A percentile compares a stretch with the other conserved stretches of the same genome.
Conservation (phyloP, 2,329 filamentous ascomycete genomes). For the Paraphoma chrysanthemicola region DNA sequence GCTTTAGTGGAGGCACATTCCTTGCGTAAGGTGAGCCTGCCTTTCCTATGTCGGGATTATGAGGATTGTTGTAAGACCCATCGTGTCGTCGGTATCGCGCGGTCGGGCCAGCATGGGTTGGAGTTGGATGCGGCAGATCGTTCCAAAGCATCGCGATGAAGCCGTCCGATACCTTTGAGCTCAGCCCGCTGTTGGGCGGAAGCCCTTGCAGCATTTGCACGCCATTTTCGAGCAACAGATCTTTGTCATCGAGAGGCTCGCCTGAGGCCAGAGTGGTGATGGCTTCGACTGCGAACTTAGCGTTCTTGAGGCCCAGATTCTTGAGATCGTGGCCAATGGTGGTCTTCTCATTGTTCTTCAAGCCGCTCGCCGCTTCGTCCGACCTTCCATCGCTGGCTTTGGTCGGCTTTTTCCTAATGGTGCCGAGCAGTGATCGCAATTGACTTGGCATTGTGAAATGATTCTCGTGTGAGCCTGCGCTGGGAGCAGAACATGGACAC, state of each 20-base stretch:
- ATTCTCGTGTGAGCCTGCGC: conserved; percentile 1
- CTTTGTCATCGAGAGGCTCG: conserved; percentile 68
- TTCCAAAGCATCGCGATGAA: conserved; percentile 63
- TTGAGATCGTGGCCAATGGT: conserved; percentile 60
- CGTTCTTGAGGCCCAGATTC: conserved; percentile 58
- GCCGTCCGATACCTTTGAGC: conserved; percentile 55
- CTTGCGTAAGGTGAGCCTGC: conserved; percentile 62
- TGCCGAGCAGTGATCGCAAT: conserved; percentile 53
- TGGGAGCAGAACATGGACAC: background rate
- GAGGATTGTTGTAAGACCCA: conserved; percentile 57
- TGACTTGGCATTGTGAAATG: conserved; percentile 38
- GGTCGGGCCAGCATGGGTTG: conserved; percentile 55
- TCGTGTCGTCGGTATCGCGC: conserved; percentile 51
- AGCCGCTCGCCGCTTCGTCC: conserved; percentile 32
- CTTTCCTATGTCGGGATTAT: conserved; percentile 60
- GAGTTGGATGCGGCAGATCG: conserved; percentile 60
- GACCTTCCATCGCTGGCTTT: conserved; percentile 57
- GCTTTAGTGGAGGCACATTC: conserved; percentile 62
- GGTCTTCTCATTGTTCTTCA: conserved; percentile 32
- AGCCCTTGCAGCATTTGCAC: conserved; percentile 60
- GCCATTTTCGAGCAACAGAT: conserved; percentile 54
- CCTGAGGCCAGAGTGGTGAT: conserved; percentile 70
- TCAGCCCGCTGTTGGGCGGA: conserved; percentile 59
- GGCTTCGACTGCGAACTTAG: conserved; percentile 59
- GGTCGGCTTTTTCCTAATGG: conserved; percentile 56